Base-by-base conservation (phyloP, 108 stramenopile genomes). In the Mediolabrus comicus region DNA sequence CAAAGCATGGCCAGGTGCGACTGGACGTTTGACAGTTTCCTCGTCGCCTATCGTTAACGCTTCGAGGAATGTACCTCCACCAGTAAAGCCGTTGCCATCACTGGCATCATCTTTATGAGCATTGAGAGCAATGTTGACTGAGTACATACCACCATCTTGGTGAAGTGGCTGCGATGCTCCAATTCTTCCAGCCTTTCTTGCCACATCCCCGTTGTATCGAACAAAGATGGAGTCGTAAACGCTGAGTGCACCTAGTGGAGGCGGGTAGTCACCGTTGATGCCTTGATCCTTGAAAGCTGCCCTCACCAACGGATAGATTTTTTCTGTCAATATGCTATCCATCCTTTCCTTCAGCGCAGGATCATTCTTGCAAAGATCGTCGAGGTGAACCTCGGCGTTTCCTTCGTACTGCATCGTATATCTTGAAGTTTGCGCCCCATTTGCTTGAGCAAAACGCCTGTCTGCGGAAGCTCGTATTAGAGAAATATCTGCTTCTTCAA, bases 191-290 rank as follows among this genome's bases (percentile, higher is more conserved):
- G 59, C 51, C 3, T 32, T 30, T 66, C 29, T 66, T 29, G 88
- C 84, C 63, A 77, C 62, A 28, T 81, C 82, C 24, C 85, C 85
- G 71, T 90, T 84, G 71, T 90, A 90, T 30, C 86, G 81, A 41
- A 90, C 87, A 52, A 87, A 76, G 12, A 90, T 74, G 7, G 89
- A 78, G 54, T 90, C 89, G 67, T 90, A 87, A 9, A 86, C 84
- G 61, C 77, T 79, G 16, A 88, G 46, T 2, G 69, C 29, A 9
- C 76, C 76, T 36, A 49, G 36, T 39, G 70, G 62, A 38, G 35
- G 52, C 10, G 34, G 34, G 19, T 64, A 77, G 26, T 41, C 41
- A 3, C 56, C 59, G 16, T 43, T 60, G 27, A 17, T 12, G 49
- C 53, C 49, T 26, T 56, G 26, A 36, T 80, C 70, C 10, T 57